A percentile compares a stretch with the other conserved stretches of the same genome.
These are phyloP conservation scores for Apium graveolens DNA, from an alignment of 129 eudicot genomes.

Conservation along the genomic window DNA sequence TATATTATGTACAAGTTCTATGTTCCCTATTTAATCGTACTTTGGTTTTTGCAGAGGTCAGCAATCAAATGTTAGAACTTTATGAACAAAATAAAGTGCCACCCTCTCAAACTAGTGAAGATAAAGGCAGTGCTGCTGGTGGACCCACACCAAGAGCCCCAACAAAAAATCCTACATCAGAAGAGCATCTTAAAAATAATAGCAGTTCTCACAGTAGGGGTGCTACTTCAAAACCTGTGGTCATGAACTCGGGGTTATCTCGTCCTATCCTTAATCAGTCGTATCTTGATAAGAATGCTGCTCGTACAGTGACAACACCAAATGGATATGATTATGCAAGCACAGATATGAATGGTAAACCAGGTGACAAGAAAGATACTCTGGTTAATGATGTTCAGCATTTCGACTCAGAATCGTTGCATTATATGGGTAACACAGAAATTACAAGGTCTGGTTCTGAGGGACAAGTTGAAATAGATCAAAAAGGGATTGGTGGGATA, in stretches of 20 bases:
- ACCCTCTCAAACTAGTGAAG: constrained; percentile 80
- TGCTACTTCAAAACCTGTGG: constrained; percentile 35
- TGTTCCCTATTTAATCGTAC: constrained; percentile 1
- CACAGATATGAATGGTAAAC: constrained; percentile 20
- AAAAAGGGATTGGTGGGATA: constrained; percentile 30
- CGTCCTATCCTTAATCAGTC: constrained; percentile 32
- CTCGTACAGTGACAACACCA: constrained; percentile 30
- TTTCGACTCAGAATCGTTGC: constrained; percentile 24
- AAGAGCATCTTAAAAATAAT: constrained; percentile 38
- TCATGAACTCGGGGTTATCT: constrained; percentile 27
- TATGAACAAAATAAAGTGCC: constrained; percentile 82
- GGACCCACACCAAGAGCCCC: constrained; percentile 39
- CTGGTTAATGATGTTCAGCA: not conserved
- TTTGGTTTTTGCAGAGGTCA: constrained; percentile 58
- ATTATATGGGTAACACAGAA: not conserved
- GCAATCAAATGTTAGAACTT: constrained; percentile 94
- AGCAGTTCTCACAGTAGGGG: constrained; percentile 32
- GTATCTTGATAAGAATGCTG: constrained; percentile 34
- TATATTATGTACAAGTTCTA: not conserved
- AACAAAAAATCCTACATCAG: constrained; percentile 29
- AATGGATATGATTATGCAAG: constrained; percentile 33
- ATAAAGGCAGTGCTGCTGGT: constrained; percentile 66
- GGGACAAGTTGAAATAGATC: constrained; percentile 33
- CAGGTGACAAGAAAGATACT: constrained; percentile 34
- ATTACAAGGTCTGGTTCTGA: constrained; percentile 15